A percentile compares a stretch with the other conserved stretches of the same genome.
Evolutionary conservation across 441 rosid species (phyloP).

Genomic region (California macrophylla): DNA sequence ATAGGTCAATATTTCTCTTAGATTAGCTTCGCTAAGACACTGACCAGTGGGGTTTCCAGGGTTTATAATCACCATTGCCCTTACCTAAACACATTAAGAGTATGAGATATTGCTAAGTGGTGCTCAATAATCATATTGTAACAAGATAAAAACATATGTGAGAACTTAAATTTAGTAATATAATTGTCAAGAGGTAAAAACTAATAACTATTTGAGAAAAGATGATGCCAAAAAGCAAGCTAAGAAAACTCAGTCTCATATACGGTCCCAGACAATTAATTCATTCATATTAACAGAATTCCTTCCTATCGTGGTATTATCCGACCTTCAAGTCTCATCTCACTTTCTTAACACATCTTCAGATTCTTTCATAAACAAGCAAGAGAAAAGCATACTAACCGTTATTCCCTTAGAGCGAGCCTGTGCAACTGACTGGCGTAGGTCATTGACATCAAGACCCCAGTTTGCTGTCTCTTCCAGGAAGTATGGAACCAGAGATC

Average conservation of each 20-base stretch:
- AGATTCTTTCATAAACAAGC: constrained; percentile 6
- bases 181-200: too few species aligned
- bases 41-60: constrained; percentile 99
- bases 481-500: constrained; percentile 87
- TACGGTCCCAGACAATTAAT: neutral
- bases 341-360: constrained; percentile 4
- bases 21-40: constrained; percentile 79
- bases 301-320: too few species aligned
- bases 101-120: constrained; percentile 4
- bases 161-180: neutral
- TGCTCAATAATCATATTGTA: neutral
- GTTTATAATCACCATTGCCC: constrained; percentile 95
- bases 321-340: constrained; percentile 7
- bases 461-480: constrained; percentile 91
- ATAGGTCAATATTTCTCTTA: constrained; percentile 67
- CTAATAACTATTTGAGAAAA: too few species aligned
- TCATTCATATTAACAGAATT: too few species aligned
- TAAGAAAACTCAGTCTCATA: too few species aligned
- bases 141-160: too few species aligned
- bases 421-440: constrained; percentile 55
- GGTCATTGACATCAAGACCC: constrained; percentile 85
- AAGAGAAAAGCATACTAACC: constrained; percentile 38
- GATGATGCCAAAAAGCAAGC: too few species aligned
- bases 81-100: constrained; percentile 41
- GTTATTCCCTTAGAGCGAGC: constrained; percentile 81